Base-by-base conservation (phyloP, 805 yeast species). In the Myxozyma mucilagina region DNA sequence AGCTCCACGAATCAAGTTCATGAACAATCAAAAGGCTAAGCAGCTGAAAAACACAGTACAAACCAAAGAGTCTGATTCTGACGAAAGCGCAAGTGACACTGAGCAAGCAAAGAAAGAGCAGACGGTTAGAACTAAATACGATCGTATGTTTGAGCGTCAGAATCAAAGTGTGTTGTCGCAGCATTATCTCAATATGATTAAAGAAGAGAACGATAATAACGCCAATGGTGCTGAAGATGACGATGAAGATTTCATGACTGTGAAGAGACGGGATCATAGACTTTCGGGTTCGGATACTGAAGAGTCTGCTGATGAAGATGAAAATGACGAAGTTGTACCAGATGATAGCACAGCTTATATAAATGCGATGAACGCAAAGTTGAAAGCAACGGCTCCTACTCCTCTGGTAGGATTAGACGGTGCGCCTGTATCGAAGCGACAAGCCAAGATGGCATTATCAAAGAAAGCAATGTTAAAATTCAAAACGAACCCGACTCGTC, bases 101-200 rank as follows among this genome's bases (percentile, higher is more conserved):
- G 90, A 84, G 45, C 64, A 77, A 41, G 53, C 47, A 62, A 59
- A 50, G 66, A 69, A 61, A 66, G 79, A 72, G 57, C 72, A 73
- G 62, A 81, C 82, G 67, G 87, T 85, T 1, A 83, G 91, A 70
- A 94, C 97, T 14, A 93, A 89, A 73, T 90, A 90, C 71, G 99
- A 94, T 74, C 84, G 92, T 64, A 92, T 94, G 96, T 94, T 94
- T 75, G 96, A 90, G 73, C 84, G 99, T 73, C 82, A 89, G 73
- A 94, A 94, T 74, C 98, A 94, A 77, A 87, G 88, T 56, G 96
- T 94, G 18, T 79, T 94, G 55, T 87, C 96, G 52, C 94, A 92
- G 68, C 96, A 93, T 72, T 94, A 91, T 72, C 74, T 85, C 74
- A 88, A 85, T 61, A 79, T 94, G 74, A 86, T 90, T 64, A 60